These are phyloP conservation scores for Cladochytrium replicatum DNA, from an alignment of 192 early-diverging fungal genomes.

Conservation along the genomic window DNA sequence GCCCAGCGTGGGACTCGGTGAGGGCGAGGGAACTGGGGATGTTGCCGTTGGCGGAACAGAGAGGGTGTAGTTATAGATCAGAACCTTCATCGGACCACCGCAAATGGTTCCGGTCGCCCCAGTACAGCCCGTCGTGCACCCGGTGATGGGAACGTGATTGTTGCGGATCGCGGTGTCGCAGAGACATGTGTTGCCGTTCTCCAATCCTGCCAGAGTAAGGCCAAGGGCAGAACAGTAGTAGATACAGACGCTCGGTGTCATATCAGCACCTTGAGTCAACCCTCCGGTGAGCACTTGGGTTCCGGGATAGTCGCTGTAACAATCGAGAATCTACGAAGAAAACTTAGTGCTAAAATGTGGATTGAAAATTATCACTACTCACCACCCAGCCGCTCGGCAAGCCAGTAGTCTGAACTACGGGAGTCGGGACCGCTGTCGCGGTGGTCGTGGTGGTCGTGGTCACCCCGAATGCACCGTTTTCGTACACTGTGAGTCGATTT, in stretches of 20 bases:
- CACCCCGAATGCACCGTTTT: background rate
- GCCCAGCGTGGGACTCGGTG: no score
- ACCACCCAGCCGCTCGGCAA: background rate
- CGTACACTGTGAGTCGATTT: background rate
- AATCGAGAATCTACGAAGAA: no score
- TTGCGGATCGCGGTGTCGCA: background rate
- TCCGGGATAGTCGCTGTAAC: background rate
- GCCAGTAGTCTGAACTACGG: background rate
- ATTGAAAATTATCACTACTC: no score
- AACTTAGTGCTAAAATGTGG: no score
- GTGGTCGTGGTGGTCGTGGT: background rate
- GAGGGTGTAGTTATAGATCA: background rate
- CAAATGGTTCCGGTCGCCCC: background rate
- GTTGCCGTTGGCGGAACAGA: background rate
- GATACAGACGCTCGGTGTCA: background rate
- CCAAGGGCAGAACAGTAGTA: background rate
- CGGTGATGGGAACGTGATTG: background rate
- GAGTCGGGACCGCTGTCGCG: no score
- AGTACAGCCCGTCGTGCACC: background rate
- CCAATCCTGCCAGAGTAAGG: background rate
- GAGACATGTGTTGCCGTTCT: background rate
- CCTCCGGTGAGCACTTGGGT: background rate
- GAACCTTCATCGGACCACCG: background rate
- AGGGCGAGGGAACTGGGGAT: no score
- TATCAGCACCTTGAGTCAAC: background rate